Conservation (phyloP, 1,284 basidiomycete genomes). For the Phlebopus sp. region DNA sequence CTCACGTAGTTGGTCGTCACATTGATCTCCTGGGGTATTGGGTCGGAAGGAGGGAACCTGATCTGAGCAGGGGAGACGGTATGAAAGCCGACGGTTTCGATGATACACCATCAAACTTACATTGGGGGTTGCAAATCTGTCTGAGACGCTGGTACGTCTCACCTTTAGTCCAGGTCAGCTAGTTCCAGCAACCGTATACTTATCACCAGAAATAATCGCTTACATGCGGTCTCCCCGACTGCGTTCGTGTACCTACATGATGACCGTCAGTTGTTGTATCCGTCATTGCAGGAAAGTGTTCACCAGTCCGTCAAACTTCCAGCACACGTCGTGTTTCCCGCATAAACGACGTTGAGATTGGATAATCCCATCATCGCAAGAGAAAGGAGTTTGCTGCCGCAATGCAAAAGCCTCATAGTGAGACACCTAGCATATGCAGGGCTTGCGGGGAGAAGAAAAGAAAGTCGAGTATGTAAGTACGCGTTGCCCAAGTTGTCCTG, state of each 20-base stretch:
- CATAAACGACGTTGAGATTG: background rate
- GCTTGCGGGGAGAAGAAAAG: background rate
- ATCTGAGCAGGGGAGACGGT: conserved; percentile 15
- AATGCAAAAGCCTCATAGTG: background rate
- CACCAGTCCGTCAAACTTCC: conserved; percentile 17
- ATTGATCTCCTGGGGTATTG: conserved; percentile 25
- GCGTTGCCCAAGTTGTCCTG: too few species aligned
- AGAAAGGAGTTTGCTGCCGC: background rate
- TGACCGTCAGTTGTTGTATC: background rate
- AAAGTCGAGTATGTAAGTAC: too few species aligned
- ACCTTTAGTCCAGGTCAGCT: conserved; percentile 14
- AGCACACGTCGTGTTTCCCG: conserved; percentile 15
- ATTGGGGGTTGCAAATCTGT: conserved; percentile 27
- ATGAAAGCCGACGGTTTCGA: background rate
- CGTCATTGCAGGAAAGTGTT: background rate
- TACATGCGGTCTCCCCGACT: conserved; percentile 34
- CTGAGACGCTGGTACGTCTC: conserved; percentile 30
- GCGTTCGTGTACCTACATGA: conserved; percentile 26
- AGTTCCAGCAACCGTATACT: background rate
- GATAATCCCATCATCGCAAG: background rate
- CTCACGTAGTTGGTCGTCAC: conserved; percentile 26
- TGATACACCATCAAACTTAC: conserved; percentile 13
- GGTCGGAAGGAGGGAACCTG: conserved; percentile 13
- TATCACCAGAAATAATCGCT: conserved; percentile 1
- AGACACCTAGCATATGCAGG: background rate